Evolutionary conservation across 108 stramenopile genomes (phyloP), one percentile per base, ranked within the genome.

Genomic region (Cyclotella choctawhatcheeana): DNA sequence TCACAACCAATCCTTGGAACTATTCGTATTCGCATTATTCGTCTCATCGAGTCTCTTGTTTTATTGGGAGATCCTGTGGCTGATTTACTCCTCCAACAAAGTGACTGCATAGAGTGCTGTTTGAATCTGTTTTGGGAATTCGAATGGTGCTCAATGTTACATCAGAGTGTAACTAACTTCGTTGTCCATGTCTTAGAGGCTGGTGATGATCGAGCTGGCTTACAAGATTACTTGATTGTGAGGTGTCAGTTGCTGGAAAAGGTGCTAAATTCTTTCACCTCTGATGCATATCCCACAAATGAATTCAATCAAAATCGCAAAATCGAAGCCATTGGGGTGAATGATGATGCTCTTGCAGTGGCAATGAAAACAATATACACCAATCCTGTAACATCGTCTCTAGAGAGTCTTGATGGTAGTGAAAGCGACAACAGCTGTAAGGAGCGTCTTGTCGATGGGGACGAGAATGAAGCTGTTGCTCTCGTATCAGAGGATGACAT

Each of bases 121-220:
- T 67, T 98, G 35, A 90, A 96, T 72, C 75, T 98, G 37, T 96
- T 98, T 72, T 97, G 97, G 88, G 83, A 89, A 53, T 98, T 96
- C 73, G 93, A 94, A 70, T 93, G 91, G 85, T 93, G 95, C 65
- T 92, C 89, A 40, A 92, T 98, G 94, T 86, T 98, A 16, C 98
- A 98, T 78, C 93, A 97, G 67, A 91, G 91, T 62, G 95, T 95
- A 14, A 91, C 97, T 17, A 95, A 97, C 72, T 79, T 97, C 29
- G 68, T 98, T 63, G 93, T 97, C 16, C 90, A 96, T 59, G 88
- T 97, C 22, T 88, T 94, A 54, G 95, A 96, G 78, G 94, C 93
- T 1, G 85, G 83, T 10, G 89, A 87, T 22, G 50, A 71, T 31
- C 59, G 97, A 50, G 75, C 73, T 22, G 84, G 79, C 7, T 89